Conservation (phyloP, 2,329 filamentous ascomycete species). For the Colletotrichum limetticola region DNA sequence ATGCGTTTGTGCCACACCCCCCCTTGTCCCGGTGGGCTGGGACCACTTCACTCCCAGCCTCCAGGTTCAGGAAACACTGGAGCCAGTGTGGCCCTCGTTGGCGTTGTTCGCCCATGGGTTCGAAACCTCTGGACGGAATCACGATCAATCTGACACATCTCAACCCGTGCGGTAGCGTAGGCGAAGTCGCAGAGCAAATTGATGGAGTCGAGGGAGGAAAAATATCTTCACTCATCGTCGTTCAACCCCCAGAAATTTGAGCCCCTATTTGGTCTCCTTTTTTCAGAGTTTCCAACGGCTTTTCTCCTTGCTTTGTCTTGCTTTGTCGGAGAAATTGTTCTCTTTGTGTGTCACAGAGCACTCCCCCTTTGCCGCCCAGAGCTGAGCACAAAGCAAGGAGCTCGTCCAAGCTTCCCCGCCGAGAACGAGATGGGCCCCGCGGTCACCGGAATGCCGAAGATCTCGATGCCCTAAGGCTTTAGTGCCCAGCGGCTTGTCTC, state of each 20-base stretch:
- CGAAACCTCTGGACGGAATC: conserved; percentile 9
- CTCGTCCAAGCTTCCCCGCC: conserved; percentile 2
- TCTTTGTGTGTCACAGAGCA: not conserved
- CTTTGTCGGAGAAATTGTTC: not conserved
- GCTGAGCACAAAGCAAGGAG: not conserved
- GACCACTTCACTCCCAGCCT: conserved; percentile 13
- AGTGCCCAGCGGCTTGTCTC: not conserved
- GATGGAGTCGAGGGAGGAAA: conserved; percentile 2
- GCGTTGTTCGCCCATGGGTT: conserved; percentile 5
- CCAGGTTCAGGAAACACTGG: conserved; percentile 10
- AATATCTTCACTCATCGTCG: not conserved
- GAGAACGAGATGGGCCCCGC: not conserved
- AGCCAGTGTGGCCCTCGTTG: not conserved
- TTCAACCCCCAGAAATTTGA: not conserved
- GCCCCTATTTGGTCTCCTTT: not conserved
- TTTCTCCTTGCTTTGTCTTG: not conserved
- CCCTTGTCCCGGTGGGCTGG: conserved; percentile 1
- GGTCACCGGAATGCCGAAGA: not conserved
- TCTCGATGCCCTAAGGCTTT: not conserved
- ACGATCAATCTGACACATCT: conserved; percentile 26
- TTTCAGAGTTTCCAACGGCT: not conserved
- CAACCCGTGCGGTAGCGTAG: conserved; percentile 14
- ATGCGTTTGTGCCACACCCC: not conserved
- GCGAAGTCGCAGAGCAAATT: conserved; percentile 33
- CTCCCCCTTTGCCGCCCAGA: not conserved